Base-by-base conservation (phyloP, 768 basidiomycete species). In the Tylopilus plumbeoviolaceoides region DNA sequence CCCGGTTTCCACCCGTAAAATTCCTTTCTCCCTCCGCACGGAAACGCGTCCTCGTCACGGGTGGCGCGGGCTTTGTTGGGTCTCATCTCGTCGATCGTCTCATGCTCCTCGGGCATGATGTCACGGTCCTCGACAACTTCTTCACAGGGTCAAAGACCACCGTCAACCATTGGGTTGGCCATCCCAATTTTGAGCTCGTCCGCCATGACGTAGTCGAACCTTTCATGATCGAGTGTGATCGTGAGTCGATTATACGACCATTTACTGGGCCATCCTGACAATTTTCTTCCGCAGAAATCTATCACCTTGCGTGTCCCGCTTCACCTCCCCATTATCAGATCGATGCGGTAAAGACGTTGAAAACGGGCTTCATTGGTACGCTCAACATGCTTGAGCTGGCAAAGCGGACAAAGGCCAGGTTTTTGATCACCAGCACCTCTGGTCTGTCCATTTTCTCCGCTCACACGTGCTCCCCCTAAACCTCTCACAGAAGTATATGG, bases 61-160 rank as follows among this genome's bases (percentile, higher is more conserved):
- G 95, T 53, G 95, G 97, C 39, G 97, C 95, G 35, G 97, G 97
- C n/a, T 99, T 99, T 70, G 95, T 99, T 54, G 97, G 97, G 15
- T 95, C 93, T 30, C 97, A 99, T 73, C 84, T 99, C 44, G 91
- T 99, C 48, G 97, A 99, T 75, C 83, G 97, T 45, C 83, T 98
- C 57, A 95, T 99, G 93, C 81, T 98, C 57, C 83, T 98, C 47
- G 97, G 97, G 15, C 97, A 99, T 66, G 94, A 98, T 70, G 93
- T 95, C 61, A 94, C 92, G 51, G 95, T 98, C 58, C 73, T 97
- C 51, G 95, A 98, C 77, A 98, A 98, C 75, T 99, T 99, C 70
- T 99, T 99, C 77, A 98, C 95, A 23, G 97, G 97, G 15, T 90
- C 89, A 50, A 94, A 94, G 72, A 95, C 93, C n/a, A 95, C 94